Conservation (phyloP, 1,284 basidiomycete genomes). For the Omphalotus olearius region DNA sequence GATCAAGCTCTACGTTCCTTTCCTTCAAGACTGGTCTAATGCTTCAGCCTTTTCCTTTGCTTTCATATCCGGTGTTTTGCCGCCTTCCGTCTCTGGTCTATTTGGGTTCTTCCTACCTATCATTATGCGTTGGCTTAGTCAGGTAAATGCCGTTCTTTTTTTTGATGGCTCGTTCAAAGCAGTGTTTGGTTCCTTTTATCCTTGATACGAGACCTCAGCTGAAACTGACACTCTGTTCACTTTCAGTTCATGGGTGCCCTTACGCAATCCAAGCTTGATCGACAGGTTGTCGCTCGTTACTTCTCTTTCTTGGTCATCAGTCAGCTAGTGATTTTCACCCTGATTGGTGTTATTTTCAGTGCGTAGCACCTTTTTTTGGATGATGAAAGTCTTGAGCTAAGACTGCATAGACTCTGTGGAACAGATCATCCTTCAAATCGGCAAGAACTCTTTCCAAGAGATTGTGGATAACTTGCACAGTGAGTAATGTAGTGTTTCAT, state of each 20-base stretch:
- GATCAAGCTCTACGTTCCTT: slow-evolving; percentile 66
- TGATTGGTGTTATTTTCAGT: slow-evolving; percentile 88
- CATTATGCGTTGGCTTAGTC: slow-evolving; percentile 76
- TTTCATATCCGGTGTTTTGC: slow-evolving; percentile 82
- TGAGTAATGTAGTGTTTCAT: slow-evolving; percentile 30
- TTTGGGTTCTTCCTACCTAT: slow-evolving; percentile 88
- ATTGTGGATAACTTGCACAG: slow-evolving; percentile 68
- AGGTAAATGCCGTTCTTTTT: slow-evolving; percentile 22
- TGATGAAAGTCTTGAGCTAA: slow-evolving; percentile 8
- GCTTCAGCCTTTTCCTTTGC: slow-evolving; percentile 63
- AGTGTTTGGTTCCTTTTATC: background rate
- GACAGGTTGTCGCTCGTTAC: slow-evolving; percentile 86
- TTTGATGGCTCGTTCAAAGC: background rate
- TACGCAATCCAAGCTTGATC: slow-evolving; percentile 79
- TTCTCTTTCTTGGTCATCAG: slow-evolving; percentile 89
- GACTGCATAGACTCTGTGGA: slow-evolving; percentile 52
- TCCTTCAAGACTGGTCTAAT: slow-evolving; percentile 66
- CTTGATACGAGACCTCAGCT: background rate
- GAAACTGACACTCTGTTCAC: background rate
- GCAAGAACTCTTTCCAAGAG: slow-evolving; percentile 62
- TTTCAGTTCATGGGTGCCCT: slow-evolving; percentile 73
- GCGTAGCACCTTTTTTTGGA: slow-evolving; percentile 23
- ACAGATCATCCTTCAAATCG: slow-evolving; percentile 65
- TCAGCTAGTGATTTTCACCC: slow-evolving; percentile 87
- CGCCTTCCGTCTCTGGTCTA: slow-evolving; percentile 81